These are phyloP conservation scores for Phytophthora fragariaefolia DNA, from an alignment of 352 stramenopile genomes.

Conservation along the genomic window DNA sequence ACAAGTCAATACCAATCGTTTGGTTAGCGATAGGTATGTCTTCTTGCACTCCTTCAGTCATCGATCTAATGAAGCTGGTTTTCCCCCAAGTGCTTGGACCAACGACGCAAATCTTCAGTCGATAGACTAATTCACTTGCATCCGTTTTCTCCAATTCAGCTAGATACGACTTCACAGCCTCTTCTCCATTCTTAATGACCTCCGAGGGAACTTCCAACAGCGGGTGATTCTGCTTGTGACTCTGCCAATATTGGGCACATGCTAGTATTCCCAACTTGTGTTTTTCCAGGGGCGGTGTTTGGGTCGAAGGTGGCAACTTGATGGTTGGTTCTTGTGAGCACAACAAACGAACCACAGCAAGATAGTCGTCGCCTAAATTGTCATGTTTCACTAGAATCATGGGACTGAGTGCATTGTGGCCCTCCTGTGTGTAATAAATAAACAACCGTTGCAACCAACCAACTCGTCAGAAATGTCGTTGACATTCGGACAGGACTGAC, in stretches of 20 bases:
- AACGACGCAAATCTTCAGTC: neutral
- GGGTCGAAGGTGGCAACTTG: no score
- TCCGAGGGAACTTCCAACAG: neutral
- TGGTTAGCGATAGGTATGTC: no score
- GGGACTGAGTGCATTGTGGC: no score
- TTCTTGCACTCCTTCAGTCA: neutral
- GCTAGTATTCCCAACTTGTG: slow-evolving; percentile 5
- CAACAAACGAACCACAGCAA: no score
- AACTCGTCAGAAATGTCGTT: no score
- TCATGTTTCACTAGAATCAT: no score
- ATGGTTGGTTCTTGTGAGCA: no score
- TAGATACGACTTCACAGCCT: neutral
- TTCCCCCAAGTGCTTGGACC: slow-evolving; percentile 24
- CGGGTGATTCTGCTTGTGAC: neutral
- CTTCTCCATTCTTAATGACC: neutral
- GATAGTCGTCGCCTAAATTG: no score
- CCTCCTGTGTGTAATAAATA: no score
- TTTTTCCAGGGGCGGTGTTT: no score
- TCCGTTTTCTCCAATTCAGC: neutral
- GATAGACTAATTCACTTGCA: neutral
- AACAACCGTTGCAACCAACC: no score
- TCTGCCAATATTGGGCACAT: slow-evolving; percentile 2
- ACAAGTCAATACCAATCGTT: slow-evolving; percentile 19
- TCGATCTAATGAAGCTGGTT: slow-evolving; percentile 17
- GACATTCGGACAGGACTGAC: no score